A percentile compares a stretch with the other conserved stretches of the same genome.
Conservation (phyloP, 805 yeast genomes). For the Lipomyces anomalus region DNA sequence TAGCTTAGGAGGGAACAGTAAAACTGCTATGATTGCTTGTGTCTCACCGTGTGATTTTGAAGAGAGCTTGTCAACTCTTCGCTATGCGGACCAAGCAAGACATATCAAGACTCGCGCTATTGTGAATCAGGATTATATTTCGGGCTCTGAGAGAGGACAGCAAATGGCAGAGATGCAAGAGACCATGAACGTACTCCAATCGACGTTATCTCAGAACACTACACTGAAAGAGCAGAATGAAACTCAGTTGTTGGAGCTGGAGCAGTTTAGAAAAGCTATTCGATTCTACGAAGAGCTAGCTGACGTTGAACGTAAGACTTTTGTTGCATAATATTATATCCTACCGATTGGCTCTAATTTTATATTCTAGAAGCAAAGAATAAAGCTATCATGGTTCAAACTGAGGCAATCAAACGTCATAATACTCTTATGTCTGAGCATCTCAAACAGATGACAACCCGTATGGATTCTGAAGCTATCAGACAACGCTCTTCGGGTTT, state of each 20-base stretch:
- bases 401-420: conserved; percentile 27
- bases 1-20: conserved; percentile 80
- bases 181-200: conserved; percentile 33
- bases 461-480: too few relatives aligned
- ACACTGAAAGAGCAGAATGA: conserved; percentile 26
- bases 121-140: conserved; percentile 42
- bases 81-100: conserved; percentile 75
- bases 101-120: conserved; percentile 60
- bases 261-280: conserved; percentile 28
- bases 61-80: conserved; percentile 66
- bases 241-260: conserved; percentile 28
- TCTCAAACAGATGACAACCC: conserved; percentile 27
- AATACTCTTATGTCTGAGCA: conserved; percentile 30
- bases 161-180: conserved; percentile 38
- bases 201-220: conserved; percentile 19
- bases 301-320: conserved; percentile 16
- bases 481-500: too few relatives aligned
- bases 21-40: conserved; percentile 87
- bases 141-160: conserved; percentile 36
- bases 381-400: conserved; percentile 30
- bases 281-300: conserved; percentile 32
- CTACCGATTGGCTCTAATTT: too few relatives aligned
- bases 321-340: too few relatives aligned
- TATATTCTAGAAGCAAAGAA: conserved; percentile 31
- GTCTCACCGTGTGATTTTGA: conserved; percentile 65